phyloP scores from a whole-genome alignment of 495 filamentous ascomycete genomes.

The Lasiosphaeria ovina region DNA sequence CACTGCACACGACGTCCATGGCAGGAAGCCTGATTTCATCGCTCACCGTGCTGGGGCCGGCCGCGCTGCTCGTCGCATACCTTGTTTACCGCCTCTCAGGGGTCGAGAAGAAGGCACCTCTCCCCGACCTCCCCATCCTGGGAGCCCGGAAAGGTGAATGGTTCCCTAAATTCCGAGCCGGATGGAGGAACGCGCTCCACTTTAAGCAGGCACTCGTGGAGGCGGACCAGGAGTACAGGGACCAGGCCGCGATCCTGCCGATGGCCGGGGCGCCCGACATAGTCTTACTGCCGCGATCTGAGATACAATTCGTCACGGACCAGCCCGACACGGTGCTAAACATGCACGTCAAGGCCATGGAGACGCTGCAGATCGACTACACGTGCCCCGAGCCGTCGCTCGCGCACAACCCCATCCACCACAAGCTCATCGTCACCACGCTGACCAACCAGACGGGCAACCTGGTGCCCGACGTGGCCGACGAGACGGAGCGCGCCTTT shows the following conservation, averaged over 20 bases:
- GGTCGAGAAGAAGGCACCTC: slow-evolving; percentile 14
- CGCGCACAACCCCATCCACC: slow-evolving; percentile 32
- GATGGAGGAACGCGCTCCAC: slow-evolving; percentile 33
- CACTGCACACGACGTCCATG: not conserved
- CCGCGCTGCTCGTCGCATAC: slow-evolving; percentile 25
- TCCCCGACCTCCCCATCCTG: slow-evolving; percentile 30
- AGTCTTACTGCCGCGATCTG: slow-evolving; percentile 40
- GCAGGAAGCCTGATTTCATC: slow-evolving; percentile 11
- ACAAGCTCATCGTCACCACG: slow-evolving; percentile 32
- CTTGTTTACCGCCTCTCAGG: slow-evolving; percentile 28
- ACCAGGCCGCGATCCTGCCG: slow-evolving; percentile 31
- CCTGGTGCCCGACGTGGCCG: slow-evolving; percentile 40
- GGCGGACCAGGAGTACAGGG: slow-evolving; percentile 26
- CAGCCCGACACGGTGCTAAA: slow-evolving; percentile 44
- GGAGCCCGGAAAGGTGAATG: slow-evolving; percentile 34
- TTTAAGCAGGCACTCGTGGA: slow-evolving; percentile 29
- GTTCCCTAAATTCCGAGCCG: slow-evolving; percentile 36
- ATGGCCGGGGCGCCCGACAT: slow-evolving; percentile 21
- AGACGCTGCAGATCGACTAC: slow-evolving; percentile 39
- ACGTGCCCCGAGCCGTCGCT: slow-evolving; percentile 35
- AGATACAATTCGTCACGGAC: slow-evolving; percentile 42
- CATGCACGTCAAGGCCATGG: slow-evolving; percentile 29
- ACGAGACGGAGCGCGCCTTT: slow-evolving; percentile 39
- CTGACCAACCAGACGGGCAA: slow-evolving; percentile 43
- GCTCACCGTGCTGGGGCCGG: slow-evolving; percentile 28